Percentiles rank a stretch among this genome's conserved stretches.
These are phyloP conservation scores for Keqinozyma sinolaborantium DNA, from an alignment of 1,139 yeast species.

Conservation along the genomic window DNA sequence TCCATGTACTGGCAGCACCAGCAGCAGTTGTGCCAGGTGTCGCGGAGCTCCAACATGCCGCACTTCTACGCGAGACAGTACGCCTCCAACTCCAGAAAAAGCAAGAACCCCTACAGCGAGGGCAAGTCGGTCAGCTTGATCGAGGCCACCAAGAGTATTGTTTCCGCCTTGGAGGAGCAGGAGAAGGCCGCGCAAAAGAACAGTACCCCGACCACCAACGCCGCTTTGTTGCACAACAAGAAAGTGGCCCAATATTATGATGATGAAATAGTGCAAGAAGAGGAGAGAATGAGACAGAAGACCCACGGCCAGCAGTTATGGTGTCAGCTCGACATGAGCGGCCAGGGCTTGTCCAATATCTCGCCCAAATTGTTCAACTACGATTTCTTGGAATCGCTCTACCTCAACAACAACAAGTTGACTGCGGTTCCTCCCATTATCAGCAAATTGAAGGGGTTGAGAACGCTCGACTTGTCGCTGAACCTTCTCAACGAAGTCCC, in stretches of 20 bases:
- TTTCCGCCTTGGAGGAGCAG: constrained; percentile 42
- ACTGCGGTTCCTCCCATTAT: constrained; percentile 67
- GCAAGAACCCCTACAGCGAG: constrained; percentile 43
- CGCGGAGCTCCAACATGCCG: constrained; percentile 70
- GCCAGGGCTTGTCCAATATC: constrained; percentile 74
- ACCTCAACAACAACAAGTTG: constrained; percentile 82
- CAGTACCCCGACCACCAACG: constrained; percentile 27
- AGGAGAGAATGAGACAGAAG: constrained; percentile 67
- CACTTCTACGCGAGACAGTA: constrained; percentile 93
- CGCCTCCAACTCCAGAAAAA: constrained; percentile 71
- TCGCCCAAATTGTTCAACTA: constrained; percentile 78
- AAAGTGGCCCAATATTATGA: constrained; percentile 54
- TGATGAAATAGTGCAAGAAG: constrained; percentile 77
- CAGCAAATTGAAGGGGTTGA: constrained; percentile 64
- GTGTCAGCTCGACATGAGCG: constrained; percentile 92
- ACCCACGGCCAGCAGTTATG: constrained; percentile 79
- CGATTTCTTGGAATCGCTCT: constrained; percentile 80
- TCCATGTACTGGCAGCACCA: constrained; percentile 87
- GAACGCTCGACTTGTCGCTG: constrained; percentile 82
- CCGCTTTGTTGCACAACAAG: constrained; percentile 59
- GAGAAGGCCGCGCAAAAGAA: constrained; percentile 24
- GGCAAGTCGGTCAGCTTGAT: constrained; percentile 44
- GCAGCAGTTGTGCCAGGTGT: constrained; percentile 70
- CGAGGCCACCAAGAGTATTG: constrained; percentile 52
- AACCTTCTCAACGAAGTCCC: constrained; percentile 74